Evolutionary conservation across 139 green algal genomes (phyloP).

Genomic region (Chlorella sp.): DNA sequence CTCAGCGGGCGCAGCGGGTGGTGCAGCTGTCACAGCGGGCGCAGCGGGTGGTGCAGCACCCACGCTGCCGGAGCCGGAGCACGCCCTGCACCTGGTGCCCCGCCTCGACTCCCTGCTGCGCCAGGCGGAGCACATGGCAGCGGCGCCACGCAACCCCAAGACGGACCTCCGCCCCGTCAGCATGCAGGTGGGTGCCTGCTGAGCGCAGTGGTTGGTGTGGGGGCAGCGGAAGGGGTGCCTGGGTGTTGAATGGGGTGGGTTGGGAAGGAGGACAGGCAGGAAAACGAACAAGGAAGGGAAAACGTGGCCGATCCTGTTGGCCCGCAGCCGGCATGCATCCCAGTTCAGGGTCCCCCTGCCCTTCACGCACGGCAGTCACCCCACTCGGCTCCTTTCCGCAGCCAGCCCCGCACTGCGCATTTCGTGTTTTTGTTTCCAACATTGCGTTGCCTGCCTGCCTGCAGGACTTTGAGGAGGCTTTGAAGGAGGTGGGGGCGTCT

Average conservation of each 20-base stretch:
- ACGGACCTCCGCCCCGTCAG: slow-evolving; percentile 24
- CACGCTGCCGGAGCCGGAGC: background rate
- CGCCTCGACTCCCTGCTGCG: slow-evolving; percentile 34
- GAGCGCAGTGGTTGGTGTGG: background rate
- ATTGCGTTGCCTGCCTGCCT: too few relatives aligned
- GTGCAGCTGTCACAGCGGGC: background rate
- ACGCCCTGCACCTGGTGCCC: slow-evolving; percentile 8
- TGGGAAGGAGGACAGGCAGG: too few relatives aligned
- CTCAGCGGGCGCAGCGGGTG: background rate
- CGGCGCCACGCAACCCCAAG: background rate
- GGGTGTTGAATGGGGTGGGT: too few relatives aligned
- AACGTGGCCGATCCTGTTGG: too few relatives aligned
- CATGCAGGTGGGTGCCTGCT: slow-evolving; percentile 15
- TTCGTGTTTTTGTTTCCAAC: background rate
- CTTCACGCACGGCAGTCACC: too few relatives aligned
- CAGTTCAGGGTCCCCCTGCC: too few relatives aligned
- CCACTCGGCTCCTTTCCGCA: too few relatives aligned
- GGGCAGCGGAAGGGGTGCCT: background rate
- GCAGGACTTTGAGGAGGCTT: slow-evolving; percentile 51
- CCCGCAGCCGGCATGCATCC: too few relatives aligned
- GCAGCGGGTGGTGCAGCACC: background rate
- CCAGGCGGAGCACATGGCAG: slow-evolving; percentile 17
- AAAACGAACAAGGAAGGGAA: too few relatives aligned
- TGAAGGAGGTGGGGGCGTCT: slow-evolving; percentile 41
- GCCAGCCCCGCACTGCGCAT: too few relatives aligned